Evolutionary conservation across 208 protist genomes (phyloP).

Genomic region (Strigomonas culicis): DNA sequence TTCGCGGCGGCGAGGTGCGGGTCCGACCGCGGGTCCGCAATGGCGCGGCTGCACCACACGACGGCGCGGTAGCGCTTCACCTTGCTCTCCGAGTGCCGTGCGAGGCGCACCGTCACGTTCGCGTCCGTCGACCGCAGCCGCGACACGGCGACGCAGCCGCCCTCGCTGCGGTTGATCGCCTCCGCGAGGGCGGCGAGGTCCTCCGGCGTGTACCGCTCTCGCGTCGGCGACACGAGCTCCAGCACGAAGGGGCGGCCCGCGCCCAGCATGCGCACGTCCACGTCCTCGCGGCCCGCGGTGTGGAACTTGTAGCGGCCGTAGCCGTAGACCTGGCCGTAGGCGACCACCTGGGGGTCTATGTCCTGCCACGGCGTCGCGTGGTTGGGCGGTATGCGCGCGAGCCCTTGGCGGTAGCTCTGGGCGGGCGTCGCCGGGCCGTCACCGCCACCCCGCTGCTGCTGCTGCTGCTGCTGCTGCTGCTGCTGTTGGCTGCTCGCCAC

Average conservation of each 20-base stretch:
- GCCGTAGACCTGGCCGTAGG: conserved; percentile 58
- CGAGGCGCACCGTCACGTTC: conserved; percentile 69
- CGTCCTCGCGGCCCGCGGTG: conserved; percentile 92
- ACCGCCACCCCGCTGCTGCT: not conserved
- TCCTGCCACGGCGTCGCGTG: conserved; percentile 29
- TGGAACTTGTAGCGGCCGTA: conserved; percentile 90
- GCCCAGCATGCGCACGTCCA: conserved; percentile 95
- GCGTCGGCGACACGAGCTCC: conserved; percentile 72
- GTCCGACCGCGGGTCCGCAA: conserved; percentile 39
- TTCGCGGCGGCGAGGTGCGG: conserved; percentile 35
- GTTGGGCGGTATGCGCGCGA: not conserved
- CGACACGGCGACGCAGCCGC: conserved; percentile 64
- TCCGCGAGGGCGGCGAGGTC: conserved; percentile 43
- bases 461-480: not conserved
- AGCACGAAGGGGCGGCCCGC: conserved; percentile 92
- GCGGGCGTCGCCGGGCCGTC: not conserved
- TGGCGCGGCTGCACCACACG: conserved; percentile 70
- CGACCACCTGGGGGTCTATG: conserved; percentile 23
- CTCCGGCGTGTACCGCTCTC: conserved; percentile 40
- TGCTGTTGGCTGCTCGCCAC: not conserved
- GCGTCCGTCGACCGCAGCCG: conserved; percentile 55
- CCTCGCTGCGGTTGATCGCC: conserved; percentile 53
- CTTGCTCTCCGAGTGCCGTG: conserved; percentile 85
- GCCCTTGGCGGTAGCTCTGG: not conserved
- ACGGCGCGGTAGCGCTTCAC: conserved; percentile 89